Conservation (phyloP, 75 land plant genomes). For the Cunninghamia lanceolata region DNA sequence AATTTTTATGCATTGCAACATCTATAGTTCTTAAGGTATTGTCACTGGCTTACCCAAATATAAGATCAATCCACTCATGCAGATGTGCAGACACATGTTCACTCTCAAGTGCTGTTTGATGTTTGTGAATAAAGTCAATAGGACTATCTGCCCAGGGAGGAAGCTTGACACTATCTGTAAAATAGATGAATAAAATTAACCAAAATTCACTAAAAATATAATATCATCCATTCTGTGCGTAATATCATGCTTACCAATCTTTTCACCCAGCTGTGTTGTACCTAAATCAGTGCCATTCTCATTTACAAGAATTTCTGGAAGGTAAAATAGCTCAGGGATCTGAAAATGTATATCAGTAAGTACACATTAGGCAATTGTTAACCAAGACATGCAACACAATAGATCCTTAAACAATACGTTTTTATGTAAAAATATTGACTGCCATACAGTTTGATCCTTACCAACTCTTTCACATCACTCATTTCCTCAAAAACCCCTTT, state of each 20-base stretch:
- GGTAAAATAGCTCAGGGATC: conserved; percentile 98
- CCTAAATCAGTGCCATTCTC: conserved; percentile 76
- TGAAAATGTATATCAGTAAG: conserved; percentile 17
- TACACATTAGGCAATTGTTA: not conserved
- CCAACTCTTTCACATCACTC: conserved; percentile 99
- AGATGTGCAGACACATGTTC: conserved; percentile 94
- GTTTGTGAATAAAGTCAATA: conserved; percentile 93
- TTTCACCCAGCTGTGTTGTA: conserved; percentile 79
- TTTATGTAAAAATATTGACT: not conserved
- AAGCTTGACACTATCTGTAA: conserved; percentile 79
- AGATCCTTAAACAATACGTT: not conserved
- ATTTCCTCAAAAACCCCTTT: conserved; percentile 94
- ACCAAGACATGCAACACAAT: not conserved
- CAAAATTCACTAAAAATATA: not conserved
- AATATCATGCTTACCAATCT: conserved; percentile 57
- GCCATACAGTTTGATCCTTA: conserved; percentile 15
- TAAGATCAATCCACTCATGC: conserved; percentile 97
- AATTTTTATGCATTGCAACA: not conserved
- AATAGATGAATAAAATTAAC: not conserved
- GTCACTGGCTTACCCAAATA: conserved; percentile 79
- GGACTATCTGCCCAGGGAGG: conserved; percentile 94
- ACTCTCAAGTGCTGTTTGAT: conserved; percentile 95
- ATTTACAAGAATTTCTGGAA: conserved; percentile 86
- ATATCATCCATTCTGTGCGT: not conserved
- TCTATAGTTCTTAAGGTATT: not conserved